Evolutionary conservation across 495 filamentous ascomycete species (phyloP).

Genomic region (Xylona heveae): DNA sequence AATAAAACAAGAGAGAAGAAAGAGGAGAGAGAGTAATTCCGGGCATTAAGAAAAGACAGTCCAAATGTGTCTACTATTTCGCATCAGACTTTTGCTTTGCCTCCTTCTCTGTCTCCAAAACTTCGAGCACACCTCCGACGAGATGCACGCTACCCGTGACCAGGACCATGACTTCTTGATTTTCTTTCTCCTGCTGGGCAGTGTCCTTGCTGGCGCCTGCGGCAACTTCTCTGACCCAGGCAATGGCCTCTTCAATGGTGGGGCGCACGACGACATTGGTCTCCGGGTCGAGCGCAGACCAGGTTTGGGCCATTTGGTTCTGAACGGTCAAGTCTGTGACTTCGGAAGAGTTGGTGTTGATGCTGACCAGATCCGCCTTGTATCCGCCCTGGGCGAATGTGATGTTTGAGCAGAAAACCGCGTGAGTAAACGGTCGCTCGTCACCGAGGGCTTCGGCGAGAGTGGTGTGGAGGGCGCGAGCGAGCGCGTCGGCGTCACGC

Average conservation of each 20-base stretch:
- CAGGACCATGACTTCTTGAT: conserved; percentile 17
- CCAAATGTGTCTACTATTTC: too few relatives aligned
- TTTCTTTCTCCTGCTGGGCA: conserved; percentile 9
- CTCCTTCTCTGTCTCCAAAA: conserved; percentile 8
- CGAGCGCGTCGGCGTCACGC: conserved; percentile 45
- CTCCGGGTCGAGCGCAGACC: conserved; percentile 38
- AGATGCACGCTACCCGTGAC: conserved; percentile 43
- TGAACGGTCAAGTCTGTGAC: conserved; percentile 54
- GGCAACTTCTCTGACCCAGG: conserved; percentile 34
- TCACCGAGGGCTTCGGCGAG: conserved; percentile 31
- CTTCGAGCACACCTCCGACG: conserved; percentile 31
- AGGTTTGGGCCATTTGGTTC: conserved; percentile 47
- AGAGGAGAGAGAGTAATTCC: too few relatives aligned
- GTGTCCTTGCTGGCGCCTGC: not conserved
- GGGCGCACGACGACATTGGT: conserved; percentile 39
- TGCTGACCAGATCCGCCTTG: conserved; percentile 53
- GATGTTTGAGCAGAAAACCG: conserved; percentile 75
- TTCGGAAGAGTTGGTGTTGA: conserved; percentile 44
- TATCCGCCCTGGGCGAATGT: conserved; percentile 54
- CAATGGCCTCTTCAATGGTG: conserved; percentile 76
- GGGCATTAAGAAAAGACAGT: too few relatives aligned
- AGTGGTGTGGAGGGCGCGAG: conserved; percentile 41
- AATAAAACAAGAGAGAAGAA: too few relatives aligned
- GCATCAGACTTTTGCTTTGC: too few relatives aligned
- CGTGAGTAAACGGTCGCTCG: conserved; percentile 45